Evolutionary conservation across 1,284 basidiomycete genomes (phyloP).

Genomic region (Ustilago xerochloae): DNA sequence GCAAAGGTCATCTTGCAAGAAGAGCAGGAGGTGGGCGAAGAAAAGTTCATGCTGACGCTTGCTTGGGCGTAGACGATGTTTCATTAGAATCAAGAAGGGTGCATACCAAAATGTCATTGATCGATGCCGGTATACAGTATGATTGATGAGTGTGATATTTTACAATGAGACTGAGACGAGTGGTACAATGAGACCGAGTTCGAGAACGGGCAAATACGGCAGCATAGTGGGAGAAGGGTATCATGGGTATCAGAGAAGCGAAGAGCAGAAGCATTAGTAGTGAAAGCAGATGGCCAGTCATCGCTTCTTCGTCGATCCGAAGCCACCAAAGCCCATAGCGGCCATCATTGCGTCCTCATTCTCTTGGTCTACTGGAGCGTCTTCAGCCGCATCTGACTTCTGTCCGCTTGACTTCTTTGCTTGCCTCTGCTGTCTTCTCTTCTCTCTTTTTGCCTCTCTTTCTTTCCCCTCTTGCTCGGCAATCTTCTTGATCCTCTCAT

Average conservation of each 20-base stretch:
- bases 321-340: conserved; percentile 93
- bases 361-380: not conserved
- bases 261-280: not conserved
- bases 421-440: conserved; percentile 78
- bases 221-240: not conserved
- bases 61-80: conserved; percentile 51
- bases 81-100: not conserved
- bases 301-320: conserved; percentile 77
- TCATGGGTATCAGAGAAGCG: not conserved
- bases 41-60: conserved; percentile 75
- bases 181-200: no score
- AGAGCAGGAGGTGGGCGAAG: conserved; percentile 86
- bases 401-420: conserved; percentile 67
- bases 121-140: no score
- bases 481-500: conserved; percentile 84
- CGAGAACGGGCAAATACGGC: no score
- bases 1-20: conserved; percentile 78
- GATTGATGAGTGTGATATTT: not conserved
- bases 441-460: conserved; percentile 75
- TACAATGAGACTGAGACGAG: not conserved
- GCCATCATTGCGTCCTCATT: conserved; percentile 76
- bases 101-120: not conserved
- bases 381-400: not conserved
- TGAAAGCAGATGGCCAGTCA: not conserved
- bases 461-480: conserved; percentile 72